Evolutionary conservation across 148 eudicot genomes (phyloP).

Genomic region (Nyssa sinensis): DNA sequence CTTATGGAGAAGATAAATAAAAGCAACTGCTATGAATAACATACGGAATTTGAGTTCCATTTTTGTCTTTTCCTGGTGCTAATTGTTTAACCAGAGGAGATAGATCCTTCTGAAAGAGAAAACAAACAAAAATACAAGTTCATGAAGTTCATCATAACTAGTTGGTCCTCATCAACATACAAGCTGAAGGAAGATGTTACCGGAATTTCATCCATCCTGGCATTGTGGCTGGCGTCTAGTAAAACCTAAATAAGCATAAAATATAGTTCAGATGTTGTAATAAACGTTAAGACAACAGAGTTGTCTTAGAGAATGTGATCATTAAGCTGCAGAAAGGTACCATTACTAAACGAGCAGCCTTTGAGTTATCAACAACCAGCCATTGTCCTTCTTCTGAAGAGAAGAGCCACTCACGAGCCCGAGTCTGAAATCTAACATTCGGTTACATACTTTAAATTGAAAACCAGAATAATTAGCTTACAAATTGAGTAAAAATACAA

Average conservation of each 20-base stretch:
- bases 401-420: slow-evolving; percentile 89
- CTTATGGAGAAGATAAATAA: neutral
- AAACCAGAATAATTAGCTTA: neutral
- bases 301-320: neutral
- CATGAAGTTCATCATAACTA: neutral
- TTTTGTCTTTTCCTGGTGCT: slow-evolving; percentile 53
- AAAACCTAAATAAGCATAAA: slow-evolving; percentile 50
- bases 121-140: slow-evolving; percentile 5
- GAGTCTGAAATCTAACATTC: slow-evolving; percentile 47
- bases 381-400: slow-evolving; percentile 97
- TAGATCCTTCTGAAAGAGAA: slow-evolving; percentile 70
- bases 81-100: slow-evolving; percentile 84
- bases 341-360: slow-evolving; percentile 88
- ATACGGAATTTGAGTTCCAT: slow-evolving; percentile 80
- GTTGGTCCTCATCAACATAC: neutral
- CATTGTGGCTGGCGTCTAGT: slow-evolving; percentile 66
- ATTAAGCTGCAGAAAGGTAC: slow-evolving; percentile 27
- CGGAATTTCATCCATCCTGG: slow-evolving; percentile 80
- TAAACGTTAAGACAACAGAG: neutral
- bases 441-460: slow-evolving; percentile 12
- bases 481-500: neutral
- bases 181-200: slow-evolving; percentile 28
- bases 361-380: slow-evolving; percentile 85
- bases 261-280: slow-evolving; percentile 4
- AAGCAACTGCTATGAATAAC: slow-evolving; percentile 23